phyloP scores from a whole-genome alignment of 331 rosid genomes.

The Malus hybrid region DNA sequence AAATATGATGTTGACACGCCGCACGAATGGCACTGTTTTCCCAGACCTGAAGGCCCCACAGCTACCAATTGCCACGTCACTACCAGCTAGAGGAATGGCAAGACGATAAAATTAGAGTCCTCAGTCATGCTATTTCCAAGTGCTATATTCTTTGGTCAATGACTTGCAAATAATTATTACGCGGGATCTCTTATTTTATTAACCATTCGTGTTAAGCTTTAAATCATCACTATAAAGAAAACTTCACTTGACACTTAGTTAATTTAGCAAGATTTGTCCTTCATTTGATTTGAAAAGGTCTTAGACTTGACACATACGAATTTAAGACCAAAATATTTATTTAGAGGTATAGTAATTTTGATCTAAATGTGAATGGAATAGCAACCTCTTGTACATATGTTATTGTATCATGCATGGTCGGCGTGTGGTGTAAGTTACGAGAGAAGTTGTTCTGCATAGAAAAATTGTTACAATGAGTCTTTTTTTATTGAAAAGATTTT shows the following conservation, averaged over 20 bases:
- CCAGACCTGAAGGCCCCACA: conserved; percentile 16
- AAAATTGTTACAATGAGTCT: too few relatives aligned
- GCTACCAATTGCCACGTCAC: conserved; percentile 28
- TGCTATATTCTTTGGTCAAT: neutral
- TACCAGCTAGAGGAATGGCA: conserved; percentile 18
- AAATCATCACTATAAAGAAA: neutral
- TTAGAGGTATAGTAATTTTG: too few relatives aligned
- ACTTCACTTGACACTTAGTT: neutral
- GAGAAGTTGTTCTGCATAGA: too few relatives aligned
- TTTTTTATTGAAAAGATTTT: too few relatives aligned
- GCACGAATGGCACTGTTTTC: conserved; percentile 44
- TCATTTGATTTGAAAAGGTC: too few relatives aligned
- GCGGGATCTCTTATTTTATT: neutral
- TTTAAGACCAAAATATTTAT: too few relatives aligned
- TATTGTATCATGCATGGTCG: too few relatives aligned
- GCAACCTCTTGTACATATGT: too few relatives aligned
- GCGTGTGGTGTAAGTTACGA: too few relatives aligned
- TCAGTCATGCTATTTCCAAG: neutral
- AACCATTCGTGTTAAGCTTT: neutral
- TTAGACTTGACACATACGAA: too few relatives aligned
- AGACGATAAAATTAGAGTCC: conserved; percentile 52
- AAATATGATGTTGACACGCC: conserved; percentile 23
- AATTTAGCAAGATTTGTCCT: too few relatives aligned
- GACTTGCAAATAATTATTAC: conserved; percentile 7
- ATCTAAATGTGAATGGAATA: too few relatives aligned